Evolutionary conservation across 495 filamentous ascomycete species (phyloP).

Genomic region (Bacidia gigantensis): DNA sequence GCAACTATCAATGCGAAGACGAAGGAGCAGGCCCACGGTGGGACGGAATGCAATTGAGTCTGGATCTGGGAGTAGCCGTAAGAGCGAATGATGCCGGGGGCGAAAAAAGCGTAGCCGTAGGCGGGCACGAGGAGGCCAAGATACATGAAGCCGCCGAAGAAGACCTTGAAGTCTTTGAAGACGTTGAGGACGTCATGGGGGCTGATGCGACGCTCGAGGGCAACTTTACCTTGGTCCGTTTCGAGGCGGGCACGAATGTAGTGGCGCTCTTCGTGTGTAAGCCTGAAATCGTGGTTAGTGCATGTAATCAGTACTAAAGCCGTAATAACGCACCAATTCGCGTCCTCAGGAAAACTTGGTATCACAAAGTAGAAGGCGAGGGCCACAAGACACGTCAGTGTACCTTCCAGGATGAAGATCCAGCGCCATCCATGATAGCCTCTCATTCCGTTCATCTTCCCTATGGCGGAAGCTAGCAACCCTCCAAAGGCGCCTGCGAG

Average conservation of each 20-base stretch:
- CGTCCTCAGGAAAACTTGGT: constrained; percentile 56
- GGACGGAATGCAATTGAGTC: constrained; percentile 73
- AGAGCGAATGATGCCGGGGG: constrained; percentile 57
- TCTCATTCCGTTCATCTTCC: constrained; percentile 51
- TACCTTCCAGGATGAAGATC: constrained; percentile 58
- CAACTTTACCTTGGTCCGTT: constrained; percentile 65
- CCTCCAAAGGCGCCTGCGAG: constrained; percentile 82
- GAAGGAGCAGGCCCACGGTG: constrained; percentile 72
- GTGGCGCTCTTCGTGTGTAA: constrained; percentile 58
- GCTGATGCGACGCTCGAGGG: constrained; percentile 48
- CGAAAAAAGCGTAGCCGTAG: constrained; percentile 67
- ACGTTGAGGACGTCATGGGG: constrained; percentile 50
- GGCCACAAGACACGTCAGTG: constrained; percentile 57
- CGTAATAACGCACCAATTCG: constrained; percentile 27
- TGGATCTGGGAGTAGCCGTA: constrained; percentile 52
- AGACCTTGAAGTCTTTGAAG: constrained; percentile 62
- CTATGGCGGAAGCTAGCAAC: constrained; percentile 68
- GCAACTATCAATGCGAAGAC: constrained; percentile 64
- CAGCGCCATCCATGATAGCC: constrained; percentile 79
- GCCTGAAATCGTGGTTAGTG: constrained; percentile 21
- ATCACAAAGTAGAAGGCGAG: constrained; percentile 66
- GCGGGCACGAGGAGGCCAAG: constrained; percentile 75
- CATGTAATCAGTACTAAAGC: background rate
- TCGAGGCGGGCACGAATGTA: constrained; percentile 63
- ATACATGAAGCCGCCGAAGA: constrained; percentile 54